phyloP scores from a whole-genome alignment of 31 red algal genomes.

The Endocladia muricata region DNA sequence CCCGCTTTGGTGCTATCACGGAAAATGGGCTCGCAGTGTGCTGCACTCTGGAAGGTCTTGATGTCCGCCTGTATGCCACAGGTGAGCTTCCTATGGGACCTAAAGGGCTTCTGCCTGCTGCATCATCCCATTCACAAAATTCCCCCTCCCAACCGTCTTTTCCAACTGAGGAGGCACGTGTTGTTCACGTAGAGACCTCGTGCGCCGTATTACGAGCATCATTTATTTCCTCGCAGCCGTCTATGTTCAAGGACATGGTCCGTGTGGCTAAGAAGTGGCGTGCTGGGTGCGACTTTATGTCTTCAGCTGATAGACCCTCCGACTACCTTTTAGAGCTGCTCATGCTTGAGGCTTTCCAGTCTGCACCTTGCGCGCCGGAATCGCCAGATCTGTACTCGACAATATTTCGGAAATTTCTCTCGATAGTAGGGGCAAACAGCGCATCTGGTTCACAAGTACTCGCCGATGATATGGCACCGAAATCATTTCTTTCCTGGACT shows the following conservation, averaged over 20 bases:
- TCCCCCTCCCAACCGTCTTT: neutral
- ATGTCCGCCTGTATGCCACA: conserved; percentile 24
- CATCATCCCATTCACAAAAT: neutral
- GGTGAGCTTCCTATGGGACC: conserved; percentile 40
- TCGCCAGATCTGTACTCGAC: conserved; percentile 29
- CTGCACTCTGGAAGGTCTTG: conserved; percentile 24
- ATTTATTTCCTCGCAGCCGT: conserved; percentile 20
- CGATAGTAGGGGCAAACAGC: conserved; percentile 13
- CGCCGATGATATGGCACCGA: conserved; percentile 40
- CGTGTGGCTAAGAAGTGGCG: conserved; percentile 54
- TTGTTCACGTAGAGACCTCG: conserved; percentile 48
- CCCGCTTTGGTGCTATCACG: conserved; percentile 11
- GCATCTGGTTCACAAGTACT: conserved; percentile 24
- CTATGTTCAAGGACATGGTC: conserved; percentile 61
- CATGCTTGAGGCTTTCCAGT: conserved; percentile 35
- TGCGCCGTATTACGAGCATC: conserved; percentile 25
- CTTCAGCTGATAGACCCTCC: conserved; percentile 11
- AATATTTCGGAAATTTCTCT: conserved; percentile 40
- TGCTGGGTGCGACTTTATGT: conserved; percentile 34
- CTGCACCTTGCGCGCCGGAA: conserved; percentile 16
- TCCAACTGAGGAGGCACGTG: conserved; percentile 9
- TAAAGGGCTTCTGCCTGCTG: conserved; percentile 26
- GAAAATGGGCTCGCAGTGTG: conserved; percentile 30
- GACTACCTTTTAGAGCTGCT: conserved; percentile 59
- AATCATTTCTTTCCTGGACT: conserved; percentile 50